Evolutionary conservation across 2,329 filamentous ascomycete genomes (phyloP).

Genomic region (Colletotrichum cordylinicola): DNA sequence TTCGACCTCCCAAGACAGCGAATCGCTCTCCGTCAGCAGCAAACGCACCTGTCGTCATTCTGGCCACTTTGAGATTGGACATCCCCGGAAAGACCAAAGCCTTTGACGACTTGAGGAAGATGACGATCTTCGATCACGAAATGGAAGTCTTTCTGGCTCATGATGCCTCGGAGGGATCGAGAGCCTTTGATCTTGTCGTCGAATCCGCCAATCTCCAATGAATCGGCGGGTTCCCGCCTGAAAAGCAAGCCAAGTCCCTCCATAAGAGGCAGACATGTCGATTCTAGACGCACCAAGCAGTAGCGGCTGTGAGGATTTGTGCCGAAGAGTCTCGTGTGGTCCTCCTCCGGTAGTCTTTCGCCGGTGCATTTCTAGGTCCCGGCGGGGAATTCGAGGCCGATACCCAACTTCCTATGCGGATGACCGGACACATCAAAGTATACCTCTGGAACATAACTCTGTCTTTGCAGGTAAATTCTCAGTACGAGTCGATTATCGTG

Average conservation of each 20-base stretch:
- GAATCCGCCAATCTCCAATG: neutral
- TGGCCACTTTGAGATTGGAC: neutral
- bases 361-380: neutral
- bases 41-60: neutral
- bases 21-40: neutral
- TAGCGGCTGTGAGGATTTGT: neutral
- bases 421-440: too few relatives aligned
- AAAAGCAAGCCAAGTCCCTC: neutral
- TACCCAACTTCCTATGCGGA: neutral
- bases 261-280: neutral
- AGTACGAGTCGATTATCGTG: neutral
- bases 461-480: neutral
- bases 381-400: neutral
- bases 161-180: neutral
- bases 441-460: too few relatives aligned
- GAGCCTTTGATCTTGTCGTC: neutral
- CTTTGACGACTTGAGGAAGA: neutral
- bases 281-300: neutral
- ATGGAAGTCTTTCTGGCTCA: neutral
- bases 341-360: neutral
- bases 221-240: neutral
- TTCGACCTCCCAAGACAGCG: neutral
- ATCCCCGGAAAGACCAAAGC: neutral
- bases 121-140: neutral
- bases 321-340: neutral